Base-by-base conservation (phyloP, 805 yeast genomes). In the Debaryomyces prosopidis region DNA sequence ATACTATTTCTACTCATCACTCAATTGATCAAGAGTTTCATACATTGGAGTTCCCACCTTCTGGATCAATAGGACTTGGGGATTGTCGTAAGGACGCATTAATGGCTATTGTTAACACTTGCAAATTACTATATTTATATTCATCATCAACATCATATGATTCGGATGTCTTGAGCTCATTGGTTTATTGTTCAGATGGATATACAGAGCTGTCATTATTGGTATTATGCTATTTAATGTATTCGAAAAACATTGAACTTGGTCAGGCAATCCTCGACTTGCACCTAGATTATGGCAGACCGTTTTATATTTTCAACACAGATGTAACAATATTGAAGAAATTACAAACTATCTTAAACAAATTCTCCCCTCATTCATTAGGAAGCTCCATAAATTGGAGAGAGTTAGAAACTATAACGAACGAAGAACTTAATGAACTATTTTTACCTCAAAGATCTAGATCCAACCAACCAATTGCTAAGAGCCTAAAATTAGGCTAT, bases 181-280 rank as follows among this genome's bases (percentile, higher is more conserved):
- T 91, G 48, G 69, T 91, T 8, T 85, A 82, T 59, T 89, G 96
- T 58, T 79, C 87, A 1, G 97, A 92, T 65, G 98, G 98, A 0
- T 92, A 91, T 63, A 89, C 97, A 0, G 97, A 90, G 59, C 85
- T 91, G 42, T 82, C 96, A 4, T 73, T 92, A n/a, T 64, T 91
- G 33, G 79, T 81, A 0, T 68, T 89, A 30, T 79, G 90, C 45
- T 91, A 79, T 55, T 53, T 86, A 46, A 85, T 92, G 46, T 92
- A 85, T 64, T 62, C 87, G 1, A 77, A 84, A 43, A 81, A 85
- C 33, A 58, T 81, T 15, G 52, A 78, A 0, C 63, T 88, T 10
- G 82, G 85, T 20, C 83, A 85, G 33, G 91, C 90, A 1, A 71
- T 86, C 49, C 57, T 85, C 15, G 76, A 77, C 47, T 64, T 89